Percentiles rank a stretch among this genome's conserved stretches.
Evolutionary conservation across 495 filamentous ascomycete species (phyloP).

Genomic region (Geopyxis carbonaria): DNA sequence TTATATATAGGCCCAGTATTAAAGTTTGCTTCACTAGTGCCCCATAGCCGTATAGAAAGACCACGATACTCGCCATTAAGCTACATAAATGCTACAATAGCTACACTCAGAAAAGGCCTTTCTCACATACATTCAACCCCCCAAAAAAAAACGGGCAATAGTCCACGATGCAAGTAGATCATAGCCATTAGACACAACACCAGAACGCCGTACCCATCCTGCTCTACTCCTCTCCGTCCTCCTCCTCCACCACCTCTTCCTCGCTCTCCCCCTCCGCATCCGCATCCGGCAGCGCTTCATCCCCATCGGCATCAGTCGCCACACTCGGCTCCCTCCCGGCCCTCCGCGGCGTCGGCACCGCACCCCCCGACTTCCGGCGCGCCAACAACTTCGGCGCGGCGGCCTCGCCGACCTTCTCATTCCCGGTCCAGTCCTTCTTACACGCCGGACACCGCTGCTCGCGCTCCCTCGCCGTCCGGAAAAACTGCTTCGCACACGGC

Average conservation of each 20-base stretch:
- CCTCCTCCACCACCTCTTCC: slow-evolving; percentile 10
- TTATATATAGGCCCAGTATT: too few relatives aligned
- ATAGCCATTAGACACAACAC: too few relatives aligned
- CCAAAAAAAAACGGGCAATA: too few relatives aligned
- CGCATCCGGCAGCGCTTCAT: slow-evolving; percentile 11
- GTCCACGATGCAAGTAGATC: too few relatives aligned
- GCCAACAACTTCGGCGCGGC: slow-evolving; percentile 32
- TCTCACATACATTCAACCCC: too few relatives aligned
- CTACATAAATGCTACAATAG: too few relatives aligned
- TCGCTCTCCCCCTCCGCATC: slow-evolving; percentile 11
- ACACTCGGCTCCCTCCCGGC: slow-evolving; percentile 4
- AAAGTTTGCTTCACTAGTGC: too few relatives aligned
- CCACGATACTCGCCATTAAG: too few relatives aligned
- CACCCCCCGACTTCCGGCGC: slow-evolving; percentile 16
- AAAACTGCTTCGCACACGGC: slow-evolving; percentile 56
- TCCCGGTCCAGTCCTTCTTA: slow-evolving; percentile 50
- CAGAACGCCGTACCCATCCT: too few relatives aligned
- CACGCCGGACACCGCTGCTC: slow-evolving; percentile 58
- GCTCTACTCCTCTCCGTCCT: neutral
- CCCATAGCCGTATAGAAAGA: too few relatives aligned
- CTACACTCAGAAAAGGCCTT: too few relatives aligned
- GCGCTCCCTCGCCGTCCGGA: slow-evolving; percentile 38
- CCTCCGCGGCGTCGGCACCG: slow-evolving; percentile 24
- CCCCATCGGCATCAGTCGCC: slow-evolving; percentile 18
- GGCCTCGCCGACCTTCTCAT: slow-evolving; percentile 64